phyloP scores from a whole-genome alignment of 78 protist genomes.

The Polysphondylium violaceum region DNA sequence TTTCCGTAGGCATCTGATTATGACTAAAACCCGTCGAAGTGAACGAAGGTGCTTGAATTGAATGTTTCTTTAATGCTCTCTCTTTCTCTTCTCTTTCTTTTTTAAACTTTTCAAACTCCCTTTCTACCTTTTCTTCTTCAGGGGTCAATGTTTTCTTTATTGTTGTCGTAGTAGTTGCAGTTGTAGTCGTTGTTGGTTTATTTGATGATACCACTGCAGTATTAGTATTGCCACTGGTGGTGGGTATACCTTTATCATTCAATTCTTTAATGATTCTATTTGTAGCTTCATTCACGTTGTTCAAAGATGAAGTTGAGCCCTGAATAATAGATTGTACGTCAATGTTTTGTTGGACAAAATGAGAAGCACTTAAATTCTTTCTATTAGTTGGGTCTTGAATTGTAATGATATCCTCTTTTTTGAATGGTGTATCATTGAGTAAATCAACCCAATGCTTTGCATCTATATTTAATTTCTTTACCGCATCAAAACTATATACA shows the following conservation, averaged over 20 bases:
- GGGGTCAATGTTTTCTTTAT: slow-evolving; percentile 20
- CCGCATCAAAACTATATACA: slow-evolving; percentile 92
- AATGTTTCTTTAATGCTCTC: slow-evolving; percentile 19
- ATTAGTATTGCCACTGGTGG: not conserved
- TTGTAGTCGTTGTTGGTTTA: not conserved
- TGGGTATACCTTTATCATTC: slow-evolving; percentile 43
- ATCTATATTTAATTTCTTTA: slow-evolving; percentile 87
- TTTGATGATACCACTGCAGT: not conserved
- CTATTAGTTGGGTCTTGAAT: slow-evolving; percentile 63
- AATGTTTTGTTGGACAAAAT: slow-evolving; percentile 41
- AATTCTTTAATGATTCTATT: slow-evolving; percentile 39
- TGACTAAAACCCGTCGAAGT: slow-evolving; percentile 45
- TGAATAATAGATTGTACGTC: not conserved
- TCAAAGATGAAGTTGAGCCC: not conserved
- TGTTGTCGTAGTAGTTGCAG: not conserved
- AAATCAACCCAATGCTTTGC: slow-evolving; percentile 86
- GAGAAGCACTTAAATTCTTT: slow-evolving; percentile 13
- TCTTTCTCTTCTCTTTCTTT: slow-evolving; percentile 43
- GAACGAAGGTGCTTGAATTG: slow-evolving; percentile 70
- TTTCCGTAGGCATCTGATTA: not conserved
- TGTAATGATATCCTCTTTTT: slow-evolving; percentile 83
- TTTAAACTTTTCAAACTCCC: slow-evolving; percentile 49
- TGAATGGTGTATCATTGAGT: slow-evolving; percentile 89
- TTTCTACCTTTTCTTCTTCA: slow-evolving; percentile 36
- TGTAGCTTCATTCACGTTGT: slow-evolving; percentile 42